Conservation (phyloP, 1,139 yeast species). For the Suhomyces bokatorum region DNA sequence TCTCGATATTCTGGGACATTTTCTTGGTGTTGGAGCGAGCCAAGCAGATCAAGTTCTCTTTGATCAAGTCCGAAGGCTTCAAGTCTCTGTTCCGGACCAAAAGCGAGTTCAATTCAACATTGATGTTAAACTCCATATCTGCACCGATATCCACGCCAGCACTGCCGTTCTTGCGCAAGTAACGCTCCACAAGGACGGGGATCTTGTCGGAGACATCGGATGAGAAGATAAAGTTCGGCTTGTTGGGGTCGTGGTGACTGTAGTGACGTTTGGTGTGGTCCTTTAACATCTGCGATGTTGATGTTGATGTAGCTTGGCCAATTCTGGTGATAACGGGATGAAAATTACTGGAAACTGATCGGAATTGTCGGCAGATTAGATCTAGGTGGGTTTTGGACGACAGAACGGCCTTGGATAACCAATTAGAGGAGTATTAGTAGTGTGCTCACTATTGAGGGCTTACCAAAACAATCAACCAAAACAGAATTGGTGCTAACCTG, state of each 20-base stretch:
- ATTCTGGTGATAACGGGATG: neutral
- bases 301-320: neutral
- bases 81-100: slow-evolving; percentile 31
- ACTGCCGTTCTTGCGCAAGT: slow-evolving; percentile 4
- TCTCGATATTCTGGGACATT: slow-evolving; percentile 8
- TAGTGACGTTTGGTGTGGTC: slow-evolving; percentile 9
- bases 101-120: slow-evolving; percentile 40
- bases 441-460: neutral
- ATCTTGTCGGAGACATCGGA: slow-evolving; percentile 36
- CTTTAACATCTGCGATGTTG: slow-evolving; percentile 5
- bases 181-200: slow-evolving; percentile 9
- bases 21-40: slow-evolving; percentile 25
- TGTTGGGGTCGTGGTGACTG: slow-evolving; percentile 27
- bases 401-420: neutral
- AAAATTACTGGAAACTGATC: neutral
- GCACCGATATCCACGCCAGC: slow-evolving; percentile 4
- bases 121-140: slow-evolving; percentile 27
- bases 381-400: neutral
- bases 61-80: slow-evolving; percentile 35
- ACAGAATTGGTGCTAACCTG: slow-evolving; percentile 10
- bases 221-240: slow-evolving; percentile 44
- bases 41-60: slow-evolving; percentile 36
- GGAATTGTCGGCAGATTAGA: neutral
- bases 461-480: slow-evolving; percentile 10
- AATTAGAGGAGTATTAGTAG: neutral